Percentiles rank a stretch among this genome's conserved stretches.
Conservation (phyloP, 2,329 filamentous ascomycete species). For the Rhynchosporium graminicola region DNA sequence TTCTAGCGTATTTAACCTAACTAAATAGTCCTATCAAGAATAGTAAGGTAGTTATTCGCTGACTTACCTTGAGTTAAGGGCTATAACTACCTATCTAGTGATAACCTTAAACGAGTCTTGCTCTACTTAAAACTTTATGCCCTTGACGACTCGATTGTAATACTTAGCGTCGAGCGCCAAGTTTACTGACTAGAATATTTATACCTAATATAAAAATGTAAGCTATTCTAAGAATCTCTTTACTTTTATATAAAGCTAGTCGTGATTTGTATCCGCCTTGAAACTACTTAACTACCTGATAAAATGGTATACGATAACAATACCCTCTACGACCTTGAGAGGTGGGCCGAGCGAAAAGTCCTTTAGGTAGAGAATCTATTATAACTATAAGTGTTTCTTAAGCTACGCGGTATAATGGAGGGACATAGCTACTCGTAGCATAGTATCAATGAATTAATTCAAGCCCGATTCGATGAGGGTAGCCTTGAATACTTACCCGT, state of each 20-base stretch:
- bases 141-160: background rate
- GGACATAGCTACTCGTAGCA: slow-evolving; percentile 26
- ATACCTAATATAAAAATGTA: background rate
- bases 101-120: slow-evolving; percentile 2
- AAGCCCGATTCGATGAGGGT: slow-evolving; percentile 21
- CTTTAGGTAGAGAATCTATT: slow-evolving; percentile 22
- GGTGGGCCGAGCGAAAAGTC: slow-evolving; percentile 19
- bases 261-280: background rate
- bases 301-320: background rate
- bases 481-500: slow-evolving; percentile 22
- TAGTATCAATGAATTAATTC: slow-evolving; percentile 23
- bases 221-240: background rate
- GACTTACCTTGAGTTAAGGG: background rate
- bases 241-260: background rate
- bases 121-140: background rate
- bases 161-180: background rate
- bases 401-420: slow-evolving; percentile 23
- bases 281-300: background rate
- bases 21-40: background rate
- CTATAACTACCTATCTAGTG: background rate
- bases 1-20: background rate
- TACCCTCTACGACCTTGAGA: background rate
- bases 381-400: slow-evolving; percentile 18
- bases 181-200: background rate
- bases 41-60: background rate